A percentile compares a stretch with the other conserved stretches of the same genome.
phyloP scores from a whole-genome alignment of 208 protist genomes.

The Wallacemonas sp. region DNA sequence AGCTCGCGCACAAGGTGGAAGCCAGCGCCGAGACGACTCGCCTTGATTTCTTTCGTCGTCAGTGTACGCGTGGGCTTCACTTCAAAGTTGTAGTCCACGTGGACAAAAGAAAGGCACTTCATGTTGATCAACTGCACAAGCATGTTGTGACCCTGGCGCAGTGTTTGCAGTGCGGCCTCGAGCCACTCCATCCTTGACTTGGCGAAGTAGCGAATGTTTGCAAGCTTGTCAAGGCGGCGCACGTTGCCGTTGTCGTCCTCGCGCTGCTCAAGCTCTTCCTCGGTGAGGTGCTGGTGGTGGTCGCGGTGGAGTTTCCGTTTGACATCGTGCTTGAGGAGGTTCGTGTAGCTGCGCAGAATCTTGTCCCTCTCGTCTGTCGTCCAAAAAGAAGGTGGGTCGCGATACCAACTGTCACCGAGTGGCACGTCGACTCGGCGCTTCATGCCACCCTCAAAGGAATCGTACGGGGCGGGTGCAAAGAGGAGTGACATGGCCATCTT shows the following conservation, averaged over 20 bases:
- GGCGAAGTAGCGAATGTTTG: slow-evolving; percentile 99
- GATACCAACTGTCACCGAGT: slow-evolving; percentile 99
- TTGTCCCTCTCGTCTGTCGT: slow-evolving; percentile 83
- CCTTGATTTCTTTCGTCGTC: slow-evolving; percentile 99
- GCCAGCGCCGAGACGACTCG: slow-evolving; percentile 99
- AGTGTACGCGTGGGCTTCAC: slow-evolving; percentile 99
- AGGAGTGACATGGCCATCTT: slow-evolving; percentile 95
- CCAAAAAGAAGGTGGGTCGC: slow-evolving; percentile 89
- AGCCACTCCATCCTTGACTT: slow-evolving; percentile 99
- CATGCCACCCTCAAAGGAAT: slow-evolving; percentile 94
- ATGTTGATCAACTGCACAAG: slow-evolving; percentile 99
- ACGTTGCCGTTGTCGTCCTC: slow-evolving; percentile 20
- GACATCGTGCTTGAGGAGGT: slow-evolving; percentile 99
- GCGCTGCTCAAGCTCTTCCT: slow-evolving; percentile 10
- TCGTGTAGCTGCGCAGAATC: slow-evolving; percentile 99
- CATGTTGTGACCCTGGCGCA: slow-evolving; percentile 99
- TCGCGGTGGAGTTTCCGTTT: slow-evolving; percentile 97
- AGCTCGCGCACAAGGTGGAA: slow-evolving; percentile 99
- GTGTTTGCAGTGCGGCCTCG: slow-evolving; percentile 99
- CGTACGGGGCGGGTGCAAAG: slow-evolving; percentile 98
- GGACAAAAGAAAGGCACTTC: slow-evolving; percentile 99
- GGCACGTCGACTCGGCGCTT: slow-evolving; percentile 97
- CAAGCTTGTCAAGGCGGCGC: slow-evolving; percentile 92
- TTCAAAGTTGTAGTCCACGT: slow-evolving; percentile 99
- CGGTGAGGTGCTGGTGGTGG: slow-evolving; percentile 30